A percentile compares a stretch with the other conserved stretches of the same genome.
phyloP scores from a whole-genome alignment of 768 basidiomycete genomes.

The Xerocomellus intermedius region DNA sequence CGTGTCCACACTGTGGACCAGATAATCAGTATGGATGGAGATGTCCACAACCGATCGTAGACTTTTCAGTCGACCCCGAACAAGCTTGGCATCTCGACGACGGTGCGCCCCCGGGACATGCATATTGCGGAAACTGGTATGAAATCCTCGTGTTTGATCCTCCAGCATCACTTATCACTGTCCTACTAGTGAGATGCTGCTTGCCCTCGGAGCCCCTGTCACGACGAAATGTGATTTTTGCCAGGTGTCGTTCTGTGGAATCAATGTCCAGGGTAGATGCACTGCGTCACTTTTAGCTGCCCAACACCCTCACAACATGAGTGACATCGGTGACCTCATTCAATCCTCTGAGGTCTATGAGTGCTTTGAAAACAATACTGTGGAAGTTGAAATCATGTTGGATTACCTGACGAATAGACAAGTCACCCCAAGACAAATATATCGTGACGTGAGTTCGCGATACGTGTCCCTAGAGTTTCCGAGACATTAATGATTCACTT shows the following conservation, averaged over 20 bases:
- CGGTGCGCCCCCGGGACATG: conserved; percentile 77
- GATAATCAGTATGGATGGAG: conserved; percentile 76
- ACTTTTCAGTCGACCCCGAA: conserved; percentile 66
- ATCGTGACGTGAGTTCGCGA: conserved; percentile 59
- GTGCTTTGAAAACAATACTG: conserved; percentile 71
- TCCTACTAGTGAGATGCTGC: conserved; percentile 61
- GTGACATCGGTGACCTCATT: conserved; percentile 71
- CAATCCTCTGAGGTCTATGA: conserved; percentile 77
- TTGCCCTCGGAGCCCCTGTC: conserved; percentile 68
- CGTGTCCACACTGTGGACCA: conserved; percentile 74
- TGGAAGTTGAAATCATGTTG: conserved; percentile 82
- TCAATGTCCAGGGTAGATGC: conserved; percentile 74
- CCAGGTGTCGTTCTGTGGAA: conserved; percentile 78
- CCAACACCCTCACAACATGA: conserved; percentile 70
- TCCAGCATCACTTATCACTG: background rate
- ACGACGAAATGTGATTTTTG: conserved; percentile 87
- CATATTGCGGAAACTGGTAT: conserved; percentile 79
- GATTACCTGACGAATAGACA: conserved; percentile 69
- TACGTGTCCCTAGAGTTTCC: background rate
- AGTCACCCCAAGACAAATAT: conserved; percentile 68
- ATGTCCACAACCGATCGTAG: conserved; percentile 77
- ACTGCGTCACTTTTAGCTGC: conserved; percentile 51
- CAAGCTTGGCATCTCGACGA: conserved; percentile 77
- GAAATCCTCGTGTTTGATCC: conserved; percentile 14
- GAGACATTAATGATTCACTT: conserved; percentile 6